Conservation (phyloP, 768 basidiomycete species). For the Mrakia frigida region DNA sequence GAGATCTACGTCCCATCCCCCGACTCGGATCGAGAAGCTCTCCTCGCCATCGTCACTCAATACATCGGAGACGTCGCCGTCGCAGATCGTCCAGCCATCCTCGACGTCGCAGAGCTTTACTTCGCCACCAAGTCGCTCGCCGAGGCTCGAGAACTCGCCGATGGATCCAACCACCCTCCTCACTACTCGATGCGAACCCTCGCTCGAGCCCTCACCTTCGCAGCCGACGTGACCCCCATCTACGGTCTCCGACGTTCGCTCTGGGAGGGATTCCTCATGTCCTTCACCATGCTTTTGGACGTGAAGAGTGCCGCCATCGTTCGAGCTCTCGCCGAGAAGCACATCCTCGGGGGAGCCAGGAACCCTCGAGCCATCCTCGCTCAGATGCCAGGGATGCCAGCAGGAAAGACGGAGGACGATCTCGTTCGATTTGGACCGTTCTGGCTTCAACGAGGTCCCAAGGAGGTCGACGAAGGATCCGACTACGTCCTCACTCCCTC, state of each 20-base stretch:
- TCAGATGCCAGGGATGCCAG: constrained; percentile 60
- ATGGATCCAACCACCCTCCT: constrained; percentile 85
- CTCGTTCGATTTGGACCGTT: constrained; percentile 86
- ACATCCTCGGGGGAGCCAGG: constrained; percentile 70
- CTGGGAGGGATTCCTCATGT: constrained; percentile 97
- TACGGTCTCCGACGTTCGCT: constrained; percentile 80
- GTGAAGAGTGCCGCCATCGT: constrained; percentile 62
- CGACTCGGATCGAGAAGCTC: constrained; percentile 82
- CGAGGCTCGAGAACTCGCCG: constrained; percentile 70
- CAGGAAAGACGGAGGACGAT: constrained; percentile 48
- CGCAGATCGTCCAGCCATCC: constrained; percentile 77
- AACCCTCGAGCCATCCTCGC: constrained; percentile 70
- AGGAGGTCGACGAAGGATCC: constrained; percentile 52
- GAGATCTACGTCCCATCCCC: constrained; percentile 94
- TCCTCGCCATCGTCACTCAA: constrained; percentile 76
- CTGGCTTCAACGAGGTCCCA: constrained; percentile 73
- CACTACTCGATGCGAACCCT: constrained; percentile 98
- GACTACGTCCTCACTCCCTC: constrained; percentile 94
- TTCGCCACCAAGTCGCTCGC: constrained; percentile 68
- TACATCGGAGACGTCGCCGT: constrained; percentile 80
- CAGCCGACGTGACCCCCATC: constrained; percentile 66
- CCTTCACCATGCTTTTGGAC: constrained; percentile 93
- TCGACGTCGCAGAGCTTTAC: constrained; percentile 91
- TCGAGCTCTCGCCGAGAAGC: constrained; percentile 62
- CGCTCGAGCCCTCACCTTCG: constrained; percentile 81